These are phyloP conservation scores for Neobulgaria alba DNA, from an alignment of 2,329 filamentous ascomycete species.

Conservation along the genomic window DNA sequence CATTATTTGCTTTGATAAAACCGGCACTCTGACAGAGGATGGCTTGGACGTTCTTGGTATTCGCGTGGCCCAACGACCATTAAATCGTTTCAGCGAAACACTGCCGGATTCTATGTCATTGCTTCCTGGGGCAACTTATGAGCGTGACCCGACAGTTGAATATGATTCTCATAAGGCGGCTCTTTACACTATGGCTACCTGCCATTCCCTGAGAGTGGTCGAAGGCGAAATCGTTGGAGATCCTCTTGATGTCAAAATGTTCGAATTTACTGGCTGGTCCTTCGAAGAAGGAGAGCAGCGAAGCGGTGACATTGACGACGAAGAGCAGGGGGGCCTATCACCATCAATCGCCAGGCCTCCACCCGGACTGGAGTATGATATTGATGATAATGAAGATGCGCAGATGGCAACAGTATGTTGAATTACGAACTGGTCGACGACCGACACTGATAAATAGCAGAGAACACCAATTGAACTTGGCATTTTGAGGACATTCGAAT, in stretches of 20 bases:
- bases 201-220: conserved; percentile 80
- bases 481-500: conserved; percentile 87
- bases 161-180: conserved; percentile 58
- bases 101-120: conserved; percentile 56
- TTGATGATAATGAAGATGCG: conserved; percentile 39
- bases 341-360: conserved; percentile 88
- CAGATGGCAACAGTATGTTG: conserved; percentile 18
- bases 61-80: conserved; percentile 59
- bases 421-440: neutral
- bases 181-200: conserved; percentile 93
- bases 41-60: conserved; percentile 89
- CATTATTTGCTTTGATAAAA: conserved; percentile 97
- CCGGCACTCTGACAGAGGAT: conserved; percentile 94
- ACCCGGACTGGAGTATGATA: conserved; percentile 46
- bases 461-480: conserved; percentile 69
- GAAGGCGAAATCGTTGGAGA: conserved; percentile 88
- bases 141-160: conserved; percentile 50
- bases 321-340: conserved; percentile 65
- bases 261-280: conserved; percentile 87
- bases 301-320: conserved; percentile 55
- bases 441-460: conserved; percentile 6
- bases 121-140: conserved; percentile 42
- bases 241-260: conserved; percentile 96
- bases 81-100: conserved; percentile 64
- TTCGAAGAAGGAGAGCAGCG: conserved; percentile 81